These are phyloP conservation scores for Talaromyces wortmannii DNA, from an alignment of 495 filamentous ascomycete species.

Conservation along the genomic window DNA sequence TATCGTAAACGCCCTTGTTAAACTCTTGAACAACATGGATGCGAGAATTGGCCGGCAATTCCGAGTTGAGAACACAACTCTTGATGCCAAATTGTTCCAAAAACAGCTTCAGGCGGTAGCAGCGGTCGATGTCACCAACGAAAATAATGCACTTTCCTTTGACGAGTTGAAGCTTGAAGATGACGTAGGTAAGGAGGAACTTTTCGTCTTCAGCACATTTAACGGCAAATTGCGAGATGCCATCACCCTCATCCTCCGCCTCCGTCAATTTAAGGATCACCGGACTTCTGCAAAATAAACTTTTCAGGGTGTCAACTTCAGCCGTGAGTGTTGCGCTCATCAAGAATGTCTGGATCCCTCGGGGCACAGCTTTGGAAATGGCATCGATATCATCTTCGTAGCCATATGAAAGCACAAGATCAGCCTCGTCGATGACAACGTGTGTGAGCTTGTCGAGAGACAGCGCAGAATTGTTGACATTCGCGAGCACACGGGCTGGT, in stretches of 20 bases:
- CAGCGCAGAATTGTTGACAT: conserved; percentile 63
- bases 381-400: conserved; percentile 84
- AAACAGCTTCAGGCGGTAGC: conserved; percentile 91
- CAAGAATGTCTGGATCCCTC: conserved; percentile 81
- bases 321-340: conserved; percentile 88
- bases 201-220: conserved; percentile 95
- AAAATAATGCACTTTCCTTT: conserved; percentile 95
- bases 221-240: conserved; percentile 80
- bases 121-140: conserved; percentile 86
- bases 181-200: conserved; percentile 86
- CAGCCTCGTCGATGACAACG: conserved; percentile 91
- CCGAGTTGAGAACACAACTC: conserved; percentile 90
- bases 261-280: conserved; percentile 71
- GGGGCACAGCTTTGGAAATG: conserved; percentile 67
- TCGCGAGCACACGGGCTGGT: conserved; percentile 65
- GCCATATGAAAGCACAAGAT: conserved; percentile 89
- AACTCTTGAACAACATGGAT: conserved; percentile 96
- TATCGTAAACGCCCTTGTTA: conserved; percentile 92
- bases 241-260: conserved; percentile 60
- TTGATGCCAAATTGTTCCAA: conserved; percentile 94
- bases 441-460: conserved; percentile 63
- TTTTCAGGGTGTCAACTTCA: conserved; percentile 80
- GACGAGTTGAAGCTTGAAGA: conserved; percentile 90
- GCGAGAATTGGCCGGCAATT: conserved; percentile 86
- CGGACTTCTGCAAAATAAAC: conserved; percentile 79